Conservation (phyloP, 345 rosid genomes). For the Corymbia maculata region DNA sequence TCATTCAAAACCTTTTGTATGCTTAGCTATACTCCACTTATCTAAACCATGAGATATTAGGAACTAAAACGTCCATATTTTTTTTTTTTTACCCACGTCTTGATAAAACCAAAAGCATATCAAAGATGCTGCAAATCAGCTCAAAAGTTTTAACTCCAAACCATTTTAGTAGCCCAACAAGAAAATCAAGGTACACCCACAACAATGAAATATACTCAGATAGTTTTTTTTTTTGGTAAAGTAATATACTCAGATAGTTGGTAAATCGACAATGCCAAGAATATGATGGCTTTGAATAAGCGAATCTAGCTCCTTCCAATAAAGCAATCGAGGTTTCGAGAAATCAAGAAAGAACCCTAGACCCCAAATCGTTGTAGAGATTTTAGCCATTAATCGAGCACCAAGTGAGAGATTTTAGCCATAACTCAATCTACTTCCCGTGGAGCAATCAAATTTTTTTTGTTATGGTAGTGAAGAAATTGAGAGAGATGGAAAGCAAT, state of each 20-base stretch:
- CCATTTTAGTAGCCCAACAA: background rate
- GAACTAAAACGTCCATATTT: background rate
- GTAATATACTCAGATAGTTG: background rate
- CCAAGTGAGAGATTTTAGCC: background rate
- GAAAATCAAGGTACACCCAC: background rate
- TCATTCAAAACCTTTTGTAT: background rate
- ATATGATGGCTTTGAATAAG: too few species aligned
- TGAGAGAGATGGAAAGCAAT: background rate
- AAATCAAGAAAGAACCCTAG: background rate
- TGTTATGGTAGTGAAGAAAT: too few species aligned
- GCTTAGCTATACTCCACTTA: background rate
- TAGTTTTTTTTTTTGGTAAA: too few species aligned
- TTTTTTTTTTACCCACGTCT: background rate
- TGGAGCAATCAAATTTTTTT: too few species aligned
- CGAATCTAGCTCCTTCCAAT: rapidly evolving
- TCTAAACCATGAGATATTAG: background rate
- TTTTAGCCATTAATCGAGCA: background rate
- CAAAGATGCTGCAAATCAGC: background rate
- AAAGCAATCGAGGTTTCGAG: background rate
- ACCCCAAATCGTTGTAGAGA: background rate
- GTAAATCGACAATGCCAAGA: background rate
- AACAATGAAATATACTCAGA: too few species aligned
- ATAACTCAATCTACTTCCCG: background rate
- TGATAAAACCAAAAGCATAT: background rate
- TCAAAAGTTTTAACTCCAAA: background rate